Evolutionary conservation across 768 basidiomycete species (phyloP).

Genomic region (Pulveroboletus sp.): DNA sequence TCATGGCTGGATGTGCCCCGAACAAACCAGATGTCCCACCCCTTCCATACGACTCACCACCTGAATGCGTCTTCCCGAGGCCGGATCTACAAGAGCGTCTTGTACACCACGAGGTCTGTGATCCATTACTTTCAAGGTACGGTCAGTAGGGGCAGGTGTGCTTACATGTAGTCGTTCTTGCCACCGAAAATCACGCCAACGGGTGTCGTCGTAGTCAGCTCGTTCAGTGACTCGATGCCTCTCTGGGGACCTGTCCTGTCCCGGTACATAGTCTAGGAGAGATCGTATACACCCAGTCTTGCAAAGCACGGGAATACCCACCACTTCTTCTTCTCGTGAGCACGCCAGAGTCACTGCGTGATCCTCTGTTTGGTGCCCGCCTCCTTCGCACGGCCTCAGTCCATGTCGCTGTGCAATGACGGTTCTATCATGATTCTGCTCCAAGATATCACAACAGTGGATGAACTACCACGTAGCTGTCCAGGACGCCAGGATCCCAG

Average conservation of each 20-base stretch:
- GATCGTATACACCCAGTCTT: neutral
- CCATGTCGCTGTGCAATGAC: slow-evolving; percentile 39
- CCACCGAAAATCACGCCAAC: slow-evolving; percentile 52
- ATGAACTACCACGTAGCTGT: slow-evolving; percentile 48
- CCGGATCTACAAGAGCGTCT: slow-evolving; percentile 27
- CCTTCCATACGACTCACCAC: slow-evolving; percentile 22
- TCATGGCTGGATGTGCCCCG: too few relatives aligned
- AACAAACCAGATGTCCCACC: slow-evolving; percentile 32
- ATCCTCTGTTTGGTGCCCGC: slow-evolving; percentile 25
- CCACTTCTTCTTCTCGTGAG: slow-evolving; percentile 57
- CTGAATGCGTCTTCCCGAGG: slow-evolving; percentile 21
- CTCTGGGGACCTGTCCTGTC: slow-evolving; percentile 51
- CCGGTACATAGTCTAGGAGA: slow-evolving; percentile 54
- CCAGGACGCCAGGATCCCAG: slow-evolving; percentile 54
- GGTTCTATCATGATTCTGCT: neutral
- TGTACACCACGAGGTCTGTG: slow-evolving; percentile 30
- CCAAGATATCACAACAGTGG: neutral
- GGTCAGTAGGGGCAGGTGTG: neutral
- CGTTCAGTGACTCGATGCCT: slow-evolving; percentile 46
- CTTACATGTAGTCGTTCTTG: slow-evolving; percentile 51
- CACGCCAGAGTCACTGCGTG: slow-evolving; percentile 50
- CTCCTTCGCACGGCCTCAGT: slow-evolving; percentile 36
- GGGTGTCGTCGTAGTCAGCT: slow-evolving; percentile 37
- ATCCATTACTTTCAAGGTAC: neutral
- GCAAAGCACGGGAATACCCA: slow-evolving; percentile 27